Percentiles rank a stretch among this genome's conserved stretches.
phyloP scores from a whole-genome alignment of 2,329 filamentous ascomycete species.

The Ramularia collo-cygni region DNA sequence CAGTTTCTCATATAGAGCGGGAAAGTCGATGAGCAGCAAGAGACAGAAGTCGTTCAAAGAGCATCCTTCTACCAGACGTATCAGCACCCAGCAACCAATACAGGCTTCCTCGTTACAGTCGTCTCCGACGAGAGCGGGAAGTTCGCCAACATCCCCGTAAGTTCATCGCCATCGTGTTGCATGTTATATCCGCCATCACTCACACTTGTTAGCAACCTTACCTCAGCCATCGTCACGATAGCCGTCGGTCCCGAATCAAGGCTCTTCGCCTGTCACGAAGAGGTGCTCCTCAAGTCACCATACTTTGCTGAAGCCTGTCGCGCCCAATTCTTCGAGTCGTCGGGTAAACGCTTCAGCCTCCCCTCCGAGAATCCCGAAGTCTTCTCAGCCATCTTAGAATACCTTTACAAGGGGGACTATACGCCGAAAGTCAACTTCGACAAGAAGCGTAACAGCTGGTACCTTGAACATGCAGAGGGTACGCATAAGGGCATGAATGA shows the following conservation, averaged over 20 bases:
- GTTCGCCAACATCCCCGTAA: slow-evolving; percentile 28
- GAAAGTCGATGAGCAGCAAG: slow-evolving; percentile 29
- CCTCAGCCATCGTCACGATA: slow-evolving; percentile 74
- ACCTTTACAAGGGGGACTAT: slow-evolving; percentile 91
- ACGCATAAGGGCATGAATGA: slow-evolving; percentile 46
- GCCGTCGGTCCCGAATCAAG: slow-evolving; percentile 63
- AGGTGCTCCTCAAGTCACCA: slow-evolving; percentile 69
- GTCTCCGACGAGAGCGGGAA: slow-evolving; percentile 23
- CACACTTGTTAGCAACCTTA: slow-evolving; percentile 14
- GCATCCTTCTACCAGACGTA: slow-evolving; percentile 21
- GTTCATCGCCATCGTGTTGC: slow-evolving; percentile 8
- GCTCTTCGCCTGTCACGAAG: slow-evolving; percentile 86
- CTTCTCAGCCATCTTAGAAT: slow-evolving; percentile 85
- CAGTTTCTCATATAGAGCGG: slow-evolving; percentile 28
- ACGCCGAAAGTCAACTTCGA: slow-evolving; percentile 76
- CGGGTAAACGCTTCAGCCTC: slow-evolving; percentile 66
- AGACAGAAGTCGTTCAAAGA: slow-evolving; percentile 31
- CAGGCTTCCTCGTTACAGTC: slow-evolving; percentile 20
- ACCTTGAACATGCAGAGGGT: slow-evolving; percentile 58
- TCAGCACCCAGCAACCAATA: slow-evolving; percentile 20
- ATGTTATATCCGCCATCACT: slow-evolving; percentile 5
- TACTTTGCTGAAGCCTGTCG: slow-evolving; percentile 66
- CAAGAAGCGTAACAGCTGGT: slow-evolving; percentile 73
- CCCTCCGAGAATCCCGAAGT: slow-evolving; percentile 84
- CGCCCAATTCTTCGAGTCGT: slow-evolving; percentile 54